Evolutionary conservation across 768 basidiomycete species (phyloP).

Genomic region (Ramaria rubella): DNA sequence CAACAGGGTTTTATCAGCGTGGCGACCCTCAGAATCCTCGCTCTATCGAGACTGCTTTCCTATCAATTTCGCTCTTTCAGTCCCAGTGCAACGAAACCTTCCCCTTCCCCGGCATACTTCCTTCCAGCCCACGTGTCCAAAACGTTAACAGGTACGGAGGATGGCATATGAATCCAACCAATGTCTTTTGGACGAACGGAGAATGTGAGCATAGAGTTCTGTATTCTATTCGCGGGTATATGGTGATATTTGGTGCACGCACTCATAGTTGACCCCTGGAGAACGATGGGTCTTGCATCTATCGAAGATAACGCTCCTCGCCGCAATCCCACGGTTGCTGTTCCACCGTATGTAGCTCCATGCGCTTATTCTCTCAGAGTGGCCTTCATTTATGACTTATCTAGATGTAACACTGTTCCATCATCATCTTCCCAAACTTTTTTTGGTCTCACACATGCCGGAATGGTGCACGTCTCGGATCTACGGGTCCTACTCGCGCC

Average conservation of each 20-base stretch:
- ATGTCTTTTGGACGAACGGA: constrained; percentile 43
- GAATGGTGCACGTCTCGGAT: constrained; percentile 47
- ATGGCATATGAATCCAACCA: constrained; percentile 45
- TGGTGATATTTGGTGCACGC: neutral
- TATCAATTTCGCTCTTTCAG: constrained; percentile 40
- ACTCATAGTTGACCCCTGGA: constrained; percentile 43
- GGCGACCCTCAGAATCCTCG: constrained; percentile 39
- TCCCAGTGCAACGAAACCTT: constrained; percentile 38
- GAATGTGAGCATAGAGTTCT: no score
- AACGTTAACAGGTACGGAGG: constrained; percentile 46
- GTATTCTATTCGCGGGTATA: no score
- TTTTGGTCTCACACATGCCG: constrained; percentile 40
- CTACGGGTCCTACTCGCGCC: constrained; percentile 41
- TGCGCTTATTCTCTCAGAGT: neutral
- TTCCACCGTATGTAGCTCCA: constrained; percentile 39
- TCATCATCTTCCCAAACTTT: constrained; percentile 25
- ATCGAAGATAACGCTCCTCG: constrained; percentile 42
- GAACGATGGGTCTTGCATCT: constrained; percentile 45
- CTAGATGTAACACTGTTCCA: constrained; percentile 36
- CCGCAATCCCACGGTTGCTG: constrained; percentile 30
- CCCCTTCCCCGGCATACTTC: constrained; percentile 33
- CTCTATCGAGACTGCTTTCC: constrained; percentile 43
- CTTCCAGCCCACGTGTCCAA: constrained; percentile 35
- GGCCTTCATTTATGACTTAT: neutral
- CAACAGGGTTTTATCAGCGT: constrained; percentile 45